These are phyloP conservation scores for Ogataea neopini DNA, from an alignment of 805 yeast species.

Conservation along the genomic window DNA sequence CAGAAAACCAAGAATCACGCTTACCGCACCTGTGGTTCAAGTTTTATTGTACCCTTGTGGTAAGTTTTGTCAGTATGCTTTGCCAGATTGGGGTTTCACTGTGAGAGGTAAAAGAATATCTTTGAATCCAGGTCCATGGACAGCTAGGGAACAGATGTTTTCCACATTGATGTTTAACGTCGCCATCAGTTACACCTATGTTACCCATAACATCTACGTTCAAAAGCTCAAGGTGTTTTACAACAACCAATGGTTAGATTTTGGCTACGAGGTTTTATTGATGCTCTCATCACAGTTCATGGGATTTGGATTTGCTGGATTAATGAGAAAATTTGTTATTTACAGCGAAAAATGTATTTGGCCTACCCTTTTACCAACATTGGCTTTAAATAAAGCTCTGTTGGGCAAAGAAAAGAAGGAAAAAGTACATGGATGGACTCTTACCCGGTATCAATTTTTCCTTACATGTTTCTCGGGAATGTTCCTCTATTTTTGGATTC, in stretches of 20 bases:
- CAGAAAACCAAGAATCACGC: slow-evolving; percentile 53
- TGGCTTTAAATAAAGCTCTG: slow-evolving; percentile 57
- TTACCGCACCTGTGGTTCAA: slow-evolving; percentile 56
- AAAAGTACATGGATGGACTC: slow-evolving; percentile 60
- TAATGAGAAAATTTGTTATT: slow-evolving; percentile 58
- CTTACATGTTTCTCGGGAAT: slow-evolving; percentile 36
- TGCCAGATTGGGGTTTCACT: slow-evolving; percentile 44
- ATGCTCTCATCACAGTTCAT: slow-evolving; percentile 59
- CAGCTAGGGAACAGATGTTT: slow-evolving; percentile 64
- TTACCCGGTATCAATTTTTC: slow-evolving; percentile 54
- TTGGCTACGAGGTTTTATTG: slow-evolving; percentile 55
- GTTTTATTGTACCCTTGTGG: slow-evolving; percentile 65
- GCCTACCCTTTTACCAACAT: slow-evolving; percentile 65
- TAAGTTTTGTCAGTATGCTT: slow-evolving; percentile 42
- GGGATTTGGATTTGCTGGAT: slow-evolving; percentile 69
- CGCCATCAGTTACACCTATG: slow-evolving; percentile 35
- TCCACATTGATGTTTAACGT: slow-evolving; percentile 47
- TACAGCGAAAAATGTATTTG: slow-evolving; percentile 68
- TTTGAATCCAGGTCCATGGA: slow-evolving; percentile 67
- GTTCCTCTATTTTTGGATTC: slow-evolving; percentile 55
- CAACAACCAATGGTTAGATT: slow-evolving; percentile 31
- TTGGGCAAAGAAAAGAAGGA: slow-evolving; percentile 44
- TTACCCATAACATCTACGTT: slow-evolving; percentile 38
- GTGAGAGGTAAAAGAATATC: slow-evolving; percentile 39
- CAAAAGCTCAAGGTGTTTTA: slow-evolving; percentile 32